Percentiles rank a stretch among this genome's conserved stretches.
Evolutionary conservation across 352 stramenopile species (phyloP).

Genomic region (Phytopythium kandeliae): DNA sequence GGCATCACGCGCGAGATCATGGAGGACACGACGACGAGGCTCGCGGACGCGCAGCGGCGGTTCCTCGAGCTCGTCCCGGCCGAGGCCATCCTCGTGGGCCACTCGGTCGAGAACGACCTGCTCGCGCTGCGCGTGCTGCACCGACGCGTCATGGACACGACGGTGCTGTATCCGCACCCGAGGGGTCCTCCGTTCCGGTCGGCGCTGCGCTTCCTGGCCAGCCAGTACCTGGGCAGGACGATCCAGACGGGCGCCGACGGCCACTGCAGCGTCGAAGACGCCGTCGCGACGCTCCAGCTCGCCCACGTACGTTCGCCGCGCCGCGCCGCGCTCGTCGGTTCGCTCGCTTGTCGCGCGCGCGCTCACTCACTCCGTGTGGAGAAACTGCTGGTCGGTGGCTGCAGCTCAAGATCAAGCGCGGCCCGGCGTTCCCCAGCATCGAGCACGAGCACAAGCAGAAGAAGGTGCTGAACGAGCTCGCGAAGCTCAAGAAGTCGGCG

Average conservation of each 20-base stretch:
- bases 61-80: conserved; percentile 56
- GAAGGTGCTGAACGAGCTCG: conserved; percentile 75
- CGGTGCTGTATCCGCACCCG: conserved; percentile 75
- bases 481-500: conserved; percentile 63
- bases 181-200: conserved; percentile 74
- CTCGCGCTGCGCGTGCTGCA: conserved; percentile 64
- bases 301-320: conserved; percentile 17
- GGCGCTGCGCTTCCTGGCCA: conserved; percentile 66
- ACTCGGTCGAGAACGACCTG: conserved; percentile 87
- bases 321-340: too few species aligned
- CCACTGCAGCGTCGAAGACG: conserved; percentile 82
- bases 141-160: conserved; percentile 74
- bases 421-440: conserved; percentile 64
- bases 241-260: conserved; percentile 72
- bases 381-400: background rate
- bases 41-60: conserved; percentile 59
- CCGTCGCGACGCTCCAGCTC: conserved; percentile 68
- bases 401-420: conserved; percentile 73
- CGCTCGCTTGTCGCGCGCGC: too few species aligned
- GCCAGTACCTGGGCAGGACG: conserved; percentile 55
- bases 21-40: conserved; percentile 47
- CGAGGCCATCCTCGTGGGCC: conserved; percentile 79
- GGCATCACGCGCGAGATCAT: conserved; percentile 83
- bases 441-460: conserved; percentile 70
- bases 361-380: background rate